A percentile compares a stretch with the other conserved stretches of the same genome.
Evolutionary conservation across 1,284 basidiomycete genomes (phyloP).

Genomic region (Malassezia yamatoensis): DNA sequence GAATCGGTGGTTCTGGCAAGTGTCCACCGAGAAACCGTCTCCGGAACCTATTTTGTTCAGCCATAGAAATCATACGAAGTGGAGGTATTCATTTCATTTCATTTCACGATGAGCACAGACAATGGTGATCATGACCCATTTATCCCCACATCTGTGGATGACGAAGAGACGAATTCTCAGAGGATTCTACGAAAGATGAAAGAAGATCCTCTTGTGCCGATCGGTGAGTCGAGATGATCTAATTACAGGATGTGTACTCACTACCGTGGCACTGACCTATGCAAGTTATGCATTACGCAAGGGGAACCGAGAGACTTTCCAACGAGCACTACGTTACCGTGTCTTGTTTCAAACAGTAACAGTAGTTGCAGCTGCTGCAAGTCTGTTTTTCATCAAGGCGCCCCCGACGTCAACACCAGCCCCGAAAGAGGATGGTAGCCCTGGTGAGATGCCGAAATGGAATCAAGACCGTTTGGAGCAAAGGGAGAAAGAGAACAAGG

Average conservation of each 20-base stretch:
- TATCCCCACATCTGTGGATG: neutral
- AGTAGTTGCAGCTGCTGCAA: conserved; percentile 34
- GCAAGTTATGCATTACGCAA: conserved; percentile 39
- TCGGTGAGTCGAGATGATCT: conserved; percentile 26
- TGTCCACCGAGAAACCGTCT: conserved; percentile 5
- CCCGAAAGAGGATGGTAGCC: conserved; percentile 20
- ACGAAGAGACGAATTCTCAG: conserved; percentile 10
- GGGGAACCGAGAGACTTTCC: conserved; percentile 41
- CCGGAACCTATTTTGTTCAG: conserved; percentile 10
- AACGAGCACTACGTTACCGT: conserved; percentile 42
- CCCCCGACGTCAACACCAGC: conserved; percentile 18
- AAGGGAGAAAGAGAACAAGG: neutral
- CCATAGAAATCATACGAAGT: conserved; percentile 2
- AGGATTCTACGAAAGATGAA: conserved; percentile 42
- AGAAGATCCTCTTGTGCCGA: conserved; percentile 43
- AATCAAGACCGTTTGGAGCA: conserved; percentile 13
- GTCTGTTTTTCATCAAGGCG: conserved; percentile 33
- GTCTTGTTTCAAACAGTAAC: conserved; percentile 45
- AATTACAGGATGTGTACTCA: conserved; percentile 33
- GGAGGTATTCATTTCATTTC: neutral
- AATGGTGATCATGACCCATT: neutral
- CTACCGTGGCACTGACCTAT: conserved; percentile 35
- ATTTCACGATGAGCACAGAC: neutral
- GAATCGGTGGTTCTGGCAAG: neutral
- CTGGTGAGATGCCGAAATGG: conserved; percentile 3